Conservation (phyloP, 768 basidiomycete genomes). For the Termitomyces bulborhizus region DNA sequence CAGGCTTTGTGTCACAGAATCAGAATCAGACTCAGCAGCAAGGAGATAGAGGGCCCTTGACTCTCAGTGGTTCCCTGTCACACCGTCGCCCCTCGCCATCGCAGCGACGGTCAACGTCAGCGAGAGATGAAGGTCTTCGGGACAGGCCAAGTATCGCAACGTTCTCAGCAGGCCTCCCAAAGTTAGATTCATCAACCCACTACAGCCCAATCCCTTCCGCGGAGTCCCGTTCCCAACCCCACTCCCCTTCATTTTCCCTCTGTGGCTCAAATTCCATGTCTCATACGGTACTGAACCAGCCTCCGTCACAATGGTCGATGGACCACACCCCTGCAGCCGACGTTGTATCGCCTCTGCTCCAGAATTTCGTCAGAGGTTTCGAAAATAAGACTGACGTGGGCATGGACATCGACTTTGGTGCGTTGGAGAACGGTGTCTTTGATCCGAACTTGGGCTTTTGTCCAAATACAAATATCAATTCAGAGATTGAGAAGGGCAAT, state of each 20-base stretch:
- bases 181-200: slow-evolving; percentile 1
- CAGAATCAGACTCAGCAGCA: neutral
- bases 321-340: slow-evolving; percentile 2
- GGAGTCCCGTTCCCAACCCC: slow-evolving; percentile 7
- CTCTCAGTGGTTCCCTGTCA: neutral
- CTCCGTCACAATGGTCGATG: slow-evolving; percentile 5
- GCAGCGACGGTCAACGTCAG: neutral
- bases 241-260: slow-evolving; percentile 6
- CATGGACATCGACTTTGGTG: slow-evolving; percentile 8
- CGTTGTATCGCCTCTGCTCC: neutral
- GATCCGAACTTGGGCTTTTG: neutral
- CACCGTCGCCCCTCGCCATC: slow-evolving; percentile 12
- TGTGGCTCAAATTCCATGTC: slow-evolving; percentile 3
- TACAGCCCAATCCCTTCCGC: slow-evolving; percentile 5
- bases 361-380: neutral
- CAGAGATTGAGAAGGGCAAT: neutral
- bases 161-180: neutral
- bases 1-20: neutral
- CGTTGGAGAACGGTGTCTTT: neutral
- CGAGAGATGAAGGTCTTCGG: neutral
- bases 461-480: neutral
- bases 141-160: slow-evolving; percentile 1
- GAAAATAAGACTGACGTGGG: neutral
- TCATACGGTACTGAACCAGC: slow-evolving; percentile 1
- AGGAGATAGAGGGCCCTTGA: neutral